Percentiles rank a stretch among this genome's conserved stretches.
Evolutionary conservation across 2,329 filamentous ascomycete genomes (phyloP).

Genomic region (Knufia fluminis): DNA sequence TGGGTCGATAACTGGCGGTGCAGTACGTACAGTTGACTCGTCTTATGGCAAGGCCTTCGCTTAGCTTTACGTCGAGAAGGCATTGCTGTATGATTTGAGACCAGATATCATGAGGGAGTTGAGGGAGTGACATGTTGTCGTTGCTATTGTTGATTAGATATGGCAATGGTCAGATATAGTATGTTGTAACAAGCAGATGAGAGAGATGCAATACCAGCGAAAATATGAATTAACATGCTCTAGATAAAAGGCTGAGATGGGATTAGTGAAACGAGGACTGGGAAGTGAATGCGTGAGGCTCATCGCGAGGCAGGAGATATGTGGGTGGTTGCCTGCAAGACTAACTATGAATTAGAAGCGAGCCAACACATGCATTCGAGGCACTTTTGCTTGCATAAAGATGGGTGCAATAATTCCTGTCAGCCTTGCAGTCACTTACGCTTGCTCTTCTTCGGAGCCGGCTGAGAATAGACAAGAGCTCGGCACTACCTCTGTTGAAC

Average conservation of each 20-base stretch:
- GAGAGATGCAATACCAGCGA: too few relatives aligned
- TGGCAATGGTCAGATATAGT: too few relatives aligned
- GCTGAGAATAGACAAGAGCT: too few relatives aligned
- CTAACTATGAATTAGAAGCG: background rate
- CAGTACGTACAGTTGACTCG: background rate
- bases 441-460: too few relatives aligned
- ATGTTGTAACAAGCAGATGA: too few relatives aligned
- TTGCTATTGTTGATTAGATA: background rate
- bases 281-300: background rate
- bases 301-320: background rate
- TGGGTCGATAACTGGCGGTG: background rate
- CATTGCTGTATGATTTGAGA: slow-evolving; percentile 6
- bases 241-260: too few relatives aligned
- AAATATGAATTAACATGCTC: too few relatives aligned
- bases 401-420: too few relatives aligned
- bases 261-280: too few relatives aligned
- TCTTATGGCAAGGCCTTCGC: background rate
- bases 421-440: background rate
- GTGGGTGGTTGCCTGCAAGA: background rate
- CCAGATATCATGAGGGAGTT: slow-evolving; percentile 1
- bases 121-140: background rate
- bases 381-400: too few relatives aligned
- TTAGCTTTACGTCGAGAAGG: background rate
- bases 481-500: too few relatives aligned
- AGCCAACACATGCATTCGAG: background rate